Evolutionary conservation across 2,329 filamentous ascomycete genomes (phyloP).

Genomic region (Fusarium sp.): DNA sequence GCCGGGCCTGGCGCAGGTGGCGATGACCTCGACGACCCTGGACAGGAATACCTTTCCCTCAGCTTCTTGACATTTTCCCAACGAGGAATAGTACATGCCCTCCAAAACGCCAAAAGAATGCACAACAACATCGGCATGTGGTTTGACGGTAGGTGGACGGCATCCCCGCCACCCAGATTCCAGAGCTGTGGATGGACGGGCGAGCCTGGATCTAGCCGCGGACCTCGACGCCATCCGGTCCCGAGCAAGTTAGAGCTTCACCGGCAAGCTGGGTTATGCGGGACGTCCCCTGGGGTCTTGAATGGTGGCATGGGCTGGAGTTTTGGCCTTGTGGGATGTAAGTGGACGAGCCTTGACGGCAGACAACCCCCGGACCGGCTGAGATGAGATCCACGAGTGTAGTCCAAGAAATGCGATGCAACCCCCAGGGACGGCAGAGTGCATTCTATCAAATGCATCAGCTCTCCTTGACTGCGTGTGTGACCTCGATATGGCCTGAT

Average conservation of each 20-base stretch:
- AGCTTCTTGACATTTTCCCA: slow-evolving; percentile 15
- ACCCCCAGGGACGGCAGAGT: slow-evolving; percentile 13
- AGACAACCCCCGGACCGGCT: slow-evolving; percentile 17
- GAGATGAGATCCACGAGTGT: slow-evolving; percentile 38
- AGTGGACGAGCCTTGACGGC: background rate
- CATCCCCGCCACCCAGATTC: slow-evolving; percentile 11
- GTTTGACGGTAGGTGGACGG: slow-evolving; percentile 7
- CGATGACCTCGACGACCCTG: slow-evolving; percentile 26
- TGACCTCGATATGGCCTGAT: slow-evolving; percentile 36
- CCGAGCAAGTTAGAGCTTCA: background rate
- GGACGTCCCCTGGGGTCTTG: background rate
- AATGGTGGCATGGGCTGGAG: slow-evolving; percentile 10
- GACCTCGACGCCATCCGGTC: slow-evolving; percentile 5
- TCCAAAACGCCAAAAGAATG: background rate
- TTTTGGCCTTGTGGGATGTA: background rate
- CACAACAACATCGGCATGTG: slow-evolving; percentile 22
- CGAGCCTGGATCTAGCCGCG: slow-evolving; percentile 9
- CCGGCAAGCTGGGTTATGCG: background rate
- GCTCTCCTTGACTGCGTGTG: slow-evolving; percentile 16
- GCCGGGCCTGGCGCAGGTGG: slow-evolving; percentile 26
- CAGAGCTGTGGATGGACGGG: background rate
- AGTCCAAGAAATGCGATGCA: slow-evolving; percentile 12
- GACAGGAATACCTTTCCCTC: slow-evolving; percentile 7
- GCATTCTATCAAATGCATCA: slow-evolving; percentile 27
- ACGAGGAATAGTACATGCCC: background rate